Evolutionary conservation across 768 basidiomycete genomes (phyloP), one percentile per base, ranked within the genome.

Genomic region (Tricholomella constricta): DNA sequence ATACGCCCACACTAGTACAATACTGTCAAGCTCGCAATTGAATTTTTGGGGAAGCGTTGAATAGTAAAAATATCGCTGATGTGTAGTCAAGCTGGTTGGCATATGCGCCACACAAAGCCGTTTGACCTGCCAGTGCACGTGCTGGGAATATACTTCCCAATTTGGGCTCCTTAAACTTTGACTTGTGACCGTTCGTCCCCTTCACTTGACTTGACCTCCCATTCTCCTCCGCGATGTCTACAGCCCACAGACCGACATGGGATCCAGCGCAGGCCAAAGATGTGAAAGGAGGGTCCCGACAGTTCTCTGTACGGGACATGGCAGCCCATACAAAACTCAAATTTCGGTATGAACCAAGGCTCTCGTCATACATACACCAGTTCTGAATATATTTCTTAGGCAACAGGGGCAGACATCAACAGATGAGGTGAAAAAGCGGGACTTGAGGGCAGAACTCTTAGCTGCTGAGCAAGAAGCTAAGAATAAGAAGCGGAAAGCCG

Each of bases 241-340:
- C 90, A 76, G 91, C 91, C 3, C 92, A 94, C 69, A 85, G 92
- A 73, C 92, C 92, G 62, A 95, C 92, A 83, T 98, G 95, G 95
- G 91, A 95, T 60, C 96, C 96, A 2, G 94, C 95, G 0, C 91
- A 95, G 71, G 96, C 91, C 29, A 84, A 85, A 62, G 93, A 97
- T 72, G 86, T 93, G 56, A 93, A 91, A 68, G 89, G 90, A 3
- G 93, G 92, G 52, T 94, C 94, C 46, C 84, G 92, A 53, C 93
- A 96, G 65, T 94, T 87, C 74, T 96, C 94, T 4, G 88, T 91
- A 65, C 84, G 91, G 56, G 94, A 97, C 68, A 89, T 98, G 83
- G 92, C 96, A 6, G 80, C 92, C 2, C 91, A 98, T 69, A 99
- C 96, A 1, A 96, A 97, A 72, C 88, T 99, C 62, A 99, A 99